phyloP scores from a whole-genome alignment of 768 basidiomycete genomes.

The Psilocybe subaeruginosa region DNA sequence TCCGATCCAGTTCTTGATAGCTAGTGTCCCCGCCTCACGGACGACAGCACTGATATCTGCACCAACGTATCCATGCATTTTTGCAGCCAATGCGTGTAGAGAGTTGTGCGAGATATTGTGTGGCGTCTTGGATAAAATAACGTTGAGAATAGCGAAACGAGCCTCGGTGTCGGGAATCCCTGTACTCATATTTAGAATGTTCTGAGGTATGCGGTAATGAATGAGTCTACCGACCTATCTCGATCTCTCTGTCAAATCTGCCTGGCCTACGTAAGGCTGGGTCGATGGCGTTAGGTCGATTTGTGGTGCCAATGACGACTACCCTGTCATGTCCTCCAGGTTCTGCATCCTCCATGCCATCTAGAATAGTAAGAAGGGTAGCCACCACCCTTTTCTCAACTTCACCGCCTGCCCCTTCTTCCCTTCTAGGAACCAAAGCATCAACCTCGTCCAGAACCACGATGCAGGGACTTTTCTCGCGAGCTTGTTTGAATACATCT shows the following conservation, averaged over 20 bases:
- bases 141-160: constrained; percentile 83
- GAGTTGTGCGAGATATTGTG: constrained; percentile 65
- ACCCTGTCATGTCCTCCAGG: constrained; percentile 59
- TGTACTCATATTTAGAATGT: constrained; percentile 28
- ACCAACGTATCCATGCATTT: constrained; percentile 95
- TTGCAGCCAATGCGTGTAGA: constrained; percentile 67
- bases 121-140: constrained; percentile 81
- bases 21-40: constrained; percentile 88
- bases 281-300: constrained; percentile 94
- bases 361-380: constrained; percentile 91
- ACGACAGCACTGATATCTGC: constrained; percentile 93
- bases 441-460: constrained; percentile 97
- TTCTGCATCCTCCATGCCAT: constrained; percentile 74
- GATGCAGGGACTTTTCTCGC: constrained; percentile 83
- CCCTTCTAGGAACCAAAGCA: constrained; percentile 88
- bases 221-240: constrained; percentile 67
- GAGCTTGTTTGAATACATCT: constrained; percentile 87
- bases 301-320: constrained; percentile 95
- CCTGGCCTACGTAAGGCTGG: constrained; percentile 90
- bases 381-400: constrained; percentile 97
- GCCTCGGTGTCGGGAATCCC: constrained; percentile 90
- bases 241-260: constrained; percentile 92
- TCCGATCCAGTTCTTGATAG: constrained; percentile 83
- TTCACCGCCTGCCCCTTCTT: constrained; percentile 90
- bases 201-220: constrained; percentile 7